Base-by-base conservation (phyloP, 306 rosid species). In the Prunus mira region DNA sequence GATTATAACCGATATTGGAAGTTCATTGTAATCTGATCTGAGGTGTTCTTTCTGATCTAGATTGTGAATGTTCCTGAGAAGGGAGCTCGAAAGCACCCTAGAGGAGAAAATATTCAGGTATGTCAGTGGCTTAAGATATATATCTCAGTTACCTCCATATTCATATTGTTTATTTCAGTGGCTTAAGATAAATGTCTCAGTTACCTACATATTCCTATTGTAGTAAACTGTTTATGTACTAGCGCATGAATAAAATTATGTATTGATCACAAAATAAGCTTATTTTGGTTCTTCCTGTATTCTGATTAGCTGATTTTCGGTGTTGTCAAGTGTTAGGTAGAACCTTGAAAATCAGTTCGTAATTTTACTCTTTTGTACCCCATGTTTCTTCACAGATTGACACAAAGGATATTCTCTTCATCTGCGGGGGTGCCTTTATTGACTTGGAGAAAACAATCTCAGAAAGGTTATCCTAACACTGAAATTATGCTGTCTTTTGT, bases 361-460 rank as follows among this genome's bases (percentile, higher is more conserved):
- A 64, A 78, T 49, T 78, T 54, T 73, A 27, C 9, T 58, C 47
- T 22, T n/a, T 50, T 71, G 69, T 30, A 52, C 73, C 20, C 9
- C 25, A 4, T 66, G 69, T 77, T 74, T 80, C 64, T 78, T 84
- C 67, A 28, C 93, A 96, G 99, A 92, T 96, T 74, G 98, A 96
- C 83, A 96, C 99, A 9, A 96, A 96, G 88, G 93, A 96, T 73
- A 92, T 96, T 83, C 99, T 96, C 72, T 96, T 96, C 88, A 89
- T 96, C 71, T 93, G 97, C 73, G 99, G 99, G 66, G 97, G 99
- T 68, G 97, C 99, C 66, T 95, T 95, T 84, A 51, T 89, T 71
- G 99, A 96, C 89, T 86, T 95, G 22, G 99, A 96, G 91, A 96
- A 96, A 84, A 96, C 99, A 15, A 88, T 96, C 87, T 96, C 99